Conservation (phyloP, 1,284 basidiomycete species). For the Rhodotorula sp. region DNA sequence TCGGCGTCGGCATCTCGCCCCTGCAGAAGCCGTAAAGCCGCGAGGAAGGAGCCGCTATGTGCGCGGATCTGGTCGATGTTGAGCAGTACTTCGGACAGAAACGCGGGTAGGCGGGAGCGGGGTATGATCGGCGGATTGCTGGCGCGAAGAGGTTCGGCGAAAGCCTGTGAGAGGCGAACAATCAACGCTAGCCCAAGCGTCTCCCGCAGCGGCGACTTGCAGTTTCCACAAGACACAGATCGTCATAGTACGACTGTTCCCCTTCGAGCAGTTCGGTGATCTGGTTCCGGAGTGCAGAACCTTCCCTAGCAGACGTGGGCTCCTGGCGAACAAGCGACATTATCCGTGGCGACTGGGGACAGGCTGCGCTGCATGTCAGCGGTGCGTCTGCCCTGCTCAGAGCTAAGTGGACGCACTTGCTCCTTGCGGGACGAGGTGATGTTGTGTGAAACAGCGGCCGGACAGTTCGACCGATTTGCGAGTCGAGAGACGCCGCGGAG, state of each 20-base stretch:
- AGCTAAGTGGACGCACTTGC: too few relatives aligned
- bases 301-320: background rate
- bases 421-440: too few relatives aligned
- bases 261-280: slow-evolving; percentile 88
- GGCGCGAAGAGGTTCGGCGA: slow-evolving; percentile 71
- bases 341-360: background rate
- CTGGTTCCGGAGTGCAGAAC: slow-evolving; percentile 62
- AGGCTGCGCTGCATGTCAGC: background rate
- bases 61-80: slow-evolving; percentile 81
- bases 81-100: slow-evolving; percentile 82
- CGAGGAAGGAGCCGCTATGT: slow-evolving; percentile 76
- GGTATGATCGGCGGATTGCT: slow-evolving; percentile 77
- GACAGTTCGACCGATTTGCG: too few relatives aligned
- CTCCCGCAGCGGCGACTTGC: slow-evolving; percentile 50
- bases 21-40: slow-evolving; percentile 81
- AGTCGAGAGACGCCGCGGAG: too few relatives aligned
- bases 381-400: too few relatives aligned
- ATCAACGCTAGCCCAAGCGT: background rate
- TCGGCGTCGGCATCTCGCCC: slow-evolving; percentile 80
- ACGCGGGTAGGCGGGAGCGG: slow-evolving; percentile 67
- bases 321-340: background rate
- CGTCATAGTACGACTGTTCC: slow-evolving; percentile 86
- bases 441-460: too few relatives aligned
- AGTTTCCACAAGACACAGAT: slow-evolving; percentile 78
- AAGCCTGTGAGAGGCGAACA: slow-evolving; percentile 55